A percentile compares a stretch with the other conserved stretches of the same genome.
Conservation (phyloP, 805 yeast genomes). For the Metschnikowia chrysomelidarum region DNA sequence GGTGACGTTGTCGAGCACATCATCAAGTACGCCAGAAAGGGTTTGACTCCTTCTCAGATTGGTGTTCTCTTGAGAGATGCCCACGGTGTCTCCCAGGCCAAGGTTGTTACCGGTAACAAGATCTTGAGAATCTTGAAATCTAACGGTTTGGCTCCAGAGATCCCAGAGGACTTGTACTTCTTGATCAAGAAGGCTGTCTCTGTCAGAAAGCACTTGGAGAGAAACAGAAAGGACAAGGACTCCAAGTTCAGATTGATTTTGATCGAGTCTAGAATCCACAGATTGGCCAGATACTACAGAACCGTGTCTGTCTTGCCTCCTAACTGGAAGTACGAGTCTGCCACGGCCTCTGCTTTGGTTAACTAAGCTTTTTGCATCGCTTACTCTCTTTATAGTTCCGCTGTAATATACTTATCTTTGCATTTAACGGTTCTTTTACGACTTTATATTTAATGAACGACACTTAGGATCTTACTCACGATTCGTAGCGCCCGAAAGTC, state of each 20-base stretch:
- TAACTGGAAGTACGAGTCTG: slow-evolving; percentile 99
- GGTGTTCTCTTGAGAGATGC: slow-evolving; percentile 99
- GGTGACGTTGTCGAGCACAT: slow-evolving; percentile 97
- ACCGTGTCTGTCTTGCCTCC: slow-evolving; percentile 99
- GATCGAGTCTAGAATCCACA: slow-evolving; percentile 99
- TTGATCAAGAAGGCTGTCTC: slow-evolving; percentile 99
- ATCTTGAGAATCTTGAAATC: slow-evolving; percentile 98
- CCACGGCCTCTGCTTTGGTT: slow-evolving; percentile 99
- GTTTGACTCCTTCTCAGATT: slow-evolving; percentile 99
- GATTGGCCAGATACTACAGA: slow-evolving; percentile 99
- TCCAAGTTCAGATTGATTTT: slow-evolving; percentile 99
- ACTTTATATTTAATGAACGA: no score
- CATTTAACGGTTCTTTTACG: slow-evolving; percentile 2
- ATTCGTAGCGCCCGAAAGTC: no score
- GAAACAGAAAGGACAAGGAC: slow-evolving; percentile 99
- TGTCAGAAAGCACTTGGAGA: slow-evolving; percentile 99
- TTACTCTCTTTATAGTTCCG: slow-evolving; percentile 7
- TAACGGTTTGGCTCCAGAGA: slow-evolving; percentile 99
- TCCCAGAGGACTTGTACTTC: slow-evolving; percentile 99
- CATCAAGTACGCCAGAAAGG: slow-evolving; percentile 99
- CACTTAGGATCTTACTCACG: no score
- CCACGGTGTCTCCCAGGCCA: slow-evolving; percentile 98
- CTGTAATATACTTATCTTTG: slow-evolving; percentile 16
- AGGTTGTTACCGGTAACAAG: slow-evolving; percentile 98
- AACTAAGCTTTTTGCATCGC: slow-evolving; percentile 57